These are phyloP conservation scores for Saturnispora besseyi DNA, from an alignment of 805 yeast genomes.

Conservation along the genomic window DNA sequence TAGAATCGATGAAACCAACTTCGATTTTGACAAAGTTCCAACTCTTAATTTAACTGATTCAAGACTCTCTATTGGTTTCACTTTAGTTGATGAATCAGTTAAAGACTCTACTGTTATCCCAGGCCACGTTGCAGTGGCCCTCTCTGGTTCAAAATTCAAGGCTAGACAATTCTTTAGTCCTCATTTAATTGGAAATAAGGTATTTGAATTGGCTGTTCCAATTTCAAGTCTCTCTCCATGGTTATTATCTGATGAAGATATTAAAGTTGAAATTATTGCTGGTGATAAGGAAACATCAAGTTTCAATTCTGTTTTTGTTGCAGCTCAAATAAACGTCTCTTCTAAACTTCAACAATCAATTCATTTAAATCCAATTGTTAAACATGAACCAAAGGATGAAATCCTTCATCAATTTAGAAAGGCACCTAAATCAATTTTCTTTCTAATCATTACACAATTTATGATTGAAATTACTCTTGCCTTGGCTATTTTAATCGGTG, in stretches of 20 bases:
- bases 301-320: constrained; percentile 12
- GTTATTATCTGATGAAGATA: constrained; percentile 14
- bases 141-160: constrained; percentile 11
- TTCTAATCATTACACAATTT: constrained; percentile 44
- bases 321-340: constrained; percentile 18
- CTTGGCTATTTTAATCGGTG: constrained; percentile 33
- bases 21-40: neutral
- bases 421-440: constrained; percentile 44
- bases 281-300: constrained; percentile 20
- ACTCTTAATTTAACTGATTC: constrained; percentile 16
- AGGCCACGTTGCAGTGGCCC: constrained; percentile 21
- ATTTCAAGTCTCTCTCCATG: constrained; percentile 19
- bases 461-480: constrained; percentile 34
- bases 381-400: constrained; percentile 47
- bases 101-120: constrained; percentile 11
- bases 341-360: constrained; percentile 10
- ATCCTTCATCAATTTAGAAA: constrained; percentile 53
- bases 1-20: constrained; percentile 13
- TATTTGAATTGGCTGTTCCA: constrained; percentile 12
- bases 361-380: constrained; percentile 18
- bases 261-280: constrained; percentile 19
- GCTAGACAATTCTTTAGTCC: constrained; percentile 22
- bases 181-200: constrained; percentile 4
- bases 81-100: constrained; percentile 10
- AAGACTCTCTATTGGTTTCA: constrained; percentile 14